Base-by-base conservation (phyloP, 768 basidiomycete species). In the Calocera viscosa region DNA sequence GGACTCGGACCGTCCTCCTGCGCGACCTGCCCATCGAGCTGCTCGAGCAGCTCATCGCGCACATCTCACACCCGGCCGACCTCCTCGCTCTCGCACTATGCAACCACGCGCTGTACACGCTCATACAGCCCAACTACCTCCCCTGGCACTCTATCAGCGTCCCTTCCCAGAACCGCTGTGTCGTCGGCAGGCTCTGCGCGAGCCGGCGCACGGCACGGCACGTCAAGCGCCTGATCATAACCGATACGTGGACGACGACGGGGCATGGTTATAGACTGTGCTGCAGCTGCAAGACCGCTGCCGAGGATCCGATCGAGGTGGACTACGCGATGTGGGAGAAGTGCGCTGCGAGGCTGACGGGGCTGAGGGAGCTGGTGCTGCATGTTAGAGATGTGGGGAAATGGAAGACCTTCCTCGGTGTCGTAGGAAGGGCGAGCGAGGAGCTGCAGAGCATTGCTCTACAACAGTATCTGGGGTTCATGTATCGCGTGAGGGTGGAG, bases 381-480 rank as follows among this genome's bases (percentile, higher is more conserved):
- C 53, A 60, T 30, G 53, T 60, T 8, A 11, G 53, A 3, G 53
- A 60, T 26, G 26, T 60, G 10, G 53, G 53, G 26, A 60, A 7
- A 19, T 60, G 53, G 53, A 60, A 60, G 53, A 10, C 14, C 30
- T 60, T 60, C 53, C 30, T 60, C 5, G 14, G 16, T 8, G 22
- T 30, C 7, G 53, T 60, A 10, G 30, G 53, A 30, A 11, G 30
- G 14, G 14, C 53, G 11, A 60, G 53, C 24, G 7, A 17, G 2
- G 53, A 2, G 24, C 30, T 60, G 14, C 11, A 19, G 19, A 60
- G 53, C 30, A 30, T 60, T 5, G 53, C 53, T 2, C 24, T 60
- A 10, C 53, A 60, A 26, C 53, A 60, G 30, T 60, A 60, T 26
- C 30, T 60, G 53, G 53, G 53, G 7, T 60, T 60, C 53, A 60